Conservation (phyloP, 1,284 basidiomycete species). For the Cutaneotrichosporon arboriforme region DNA sequence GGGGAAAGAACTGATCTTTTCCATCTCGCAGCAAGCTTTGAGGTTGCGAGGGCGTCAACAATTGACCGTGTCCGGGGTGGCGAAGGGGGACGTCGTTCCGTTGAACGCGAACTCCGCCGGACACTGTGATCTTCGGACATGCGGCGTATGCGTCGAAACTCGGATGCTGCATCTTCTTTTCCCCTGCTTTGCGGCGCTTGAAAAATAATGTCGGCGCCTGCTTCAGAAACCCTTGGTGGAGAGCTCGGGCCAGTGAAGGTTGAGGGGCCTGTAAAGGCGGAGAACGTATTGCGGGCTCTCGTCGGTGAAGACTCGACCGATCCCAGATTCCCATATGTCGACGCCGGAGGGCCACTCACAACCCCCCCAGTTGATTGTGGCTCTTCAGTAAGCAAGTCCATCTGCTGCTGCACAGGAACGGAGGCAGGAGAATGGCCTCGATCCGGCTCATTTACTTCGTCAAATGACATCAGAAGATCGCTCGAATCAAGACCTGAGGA, state of each 20-base stretch:
- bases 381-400: conserved; percentile 9
- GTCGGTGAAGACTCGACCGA: conserved; percentile 8
- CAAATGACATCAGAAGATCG: conserved; percentile 37
- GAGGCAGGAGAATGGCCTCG: not conserved
- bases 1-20: conserved; percentile 14
- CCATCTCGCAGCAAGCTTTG: conserved; percentile 17
- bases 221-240: conserved; percentile 30
- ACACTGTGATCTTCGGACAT: conserved; percentile 4
- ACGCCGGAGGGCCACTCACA: not conserved
- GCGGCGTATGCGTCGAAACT: conserved; percentile 14
- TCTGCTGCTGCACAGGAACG: not conserved
- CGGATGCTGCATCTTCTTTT: conserved; percentile 12
- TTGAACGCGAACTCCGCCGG: not conserved
- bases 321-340: not conserved
- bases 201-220: conserved; percentile 34
- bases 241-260: conserved; percentile 31
- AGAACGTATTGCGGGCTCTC: conserved; percentile 1
- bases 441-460: conserved; percentile 18
- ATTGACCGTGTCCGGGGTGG: conserved; percentile 3
- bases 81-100: not conserved
- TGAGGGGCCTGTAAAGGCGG: conserved; percentile 11
- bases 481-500: conserved; percentile 10
- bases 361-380: not conserved
- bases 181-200: conserved; percentile 18
- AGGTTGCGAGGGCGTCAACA: conserved; percentile 1